phyloP scores from a whole-genome alignment of 2,329 filamentous ascomycete species.

The Pseudocercospora vitis region DNA sequence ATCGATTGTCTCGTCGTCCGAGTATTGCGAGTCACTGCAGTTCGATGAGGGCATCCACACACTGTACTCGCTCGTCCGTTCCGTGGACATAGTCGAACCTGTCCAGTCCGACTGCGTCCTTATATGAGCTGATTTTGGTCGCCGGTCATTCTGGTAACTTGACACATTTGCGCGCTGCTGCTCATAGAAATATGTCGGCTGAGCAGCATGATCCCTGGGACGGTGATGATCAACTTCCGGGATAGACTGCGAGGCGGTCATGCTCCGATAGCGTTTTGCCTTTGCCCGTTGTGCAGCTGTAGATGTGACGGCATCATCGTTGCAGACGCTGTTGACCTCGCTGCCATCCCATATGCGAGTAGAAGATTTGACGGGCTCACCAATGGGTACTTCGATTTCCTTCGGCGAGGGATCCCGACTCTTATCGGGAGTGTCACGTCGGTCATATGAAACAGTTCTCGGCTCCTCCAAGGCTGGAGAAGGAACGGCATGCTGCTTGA shows the following conservation, averaged over 20 bases:
- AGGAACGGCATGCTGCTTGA: conserved; percentile 22
- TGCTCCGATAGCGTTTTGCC: conserved; percentile 30
- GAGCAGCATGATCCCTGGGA: conserved; percentile 23
- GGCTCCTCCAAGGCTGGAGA: conserved; percentile 20
- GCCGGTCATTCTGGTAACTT: conserved; percentile 21
- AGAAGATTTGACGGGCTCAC: conserved; percentile 53
- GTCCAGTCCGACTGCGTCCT: conserved; percentile 35
- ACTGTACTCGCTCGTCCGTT: conserved; percentile 44
- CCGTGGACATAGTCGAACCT: conserved; percentile 31
- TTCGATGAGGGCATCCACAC: conserved; percentile 49
- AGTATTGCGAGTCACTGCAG: conserved; percentile 21
- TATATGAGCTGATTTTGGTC: conserved; percentile 23
- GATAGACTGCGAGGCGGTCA: conserved; percentile 15
- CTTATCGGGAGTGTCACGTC: conserved; percentile 19
- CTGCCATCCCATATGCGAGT: conserved; percentile 49
- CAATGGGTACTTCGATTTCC: conserved; percentile 62
- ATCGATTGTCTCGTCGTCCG: conserved; percentile 32
- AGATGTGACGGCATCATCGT: conserved; percentile 18
- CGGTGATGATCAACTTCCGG: conserved; percentile 19
- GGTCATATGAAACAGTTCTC: conserved; percentile 13
- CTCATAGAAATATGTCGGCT: conserved; percentile 28
- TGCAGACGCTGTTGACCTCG: conserved; percentile 37
- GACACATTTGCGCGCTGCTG: conserved; percentile 20
- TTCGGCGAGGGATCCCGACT: conserved; percentile 40
- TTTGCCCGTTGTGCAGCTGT: conserved; percentile 24